Conservation (phyloP, 805 yeast genomes). For the Wickerhamiella hasegawae region DNA sequence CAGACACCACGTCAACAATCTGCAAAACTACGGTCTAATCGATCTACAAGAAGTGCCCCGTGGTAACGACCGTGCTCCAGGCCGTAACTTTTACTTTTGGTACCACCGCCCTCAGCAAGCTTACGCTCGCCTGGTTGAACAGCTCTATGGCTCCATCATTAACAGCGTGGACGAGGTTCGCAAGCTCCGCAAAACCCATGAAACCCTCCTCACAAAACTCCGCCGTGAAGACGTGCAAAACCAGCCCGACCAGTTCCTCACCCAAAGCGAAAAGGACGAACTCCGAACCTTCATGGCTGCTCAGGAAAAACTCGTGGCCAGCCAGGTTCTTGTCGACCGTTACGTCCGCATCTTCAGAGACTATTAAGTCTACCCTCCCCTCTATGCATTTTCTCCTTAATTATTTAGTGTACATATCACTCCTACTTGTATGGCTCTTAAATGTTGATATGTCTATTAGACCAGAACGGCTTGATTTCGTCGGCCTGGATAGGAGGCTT, state of each 20-base stretch:
- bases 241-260: constrained; percentile 53
- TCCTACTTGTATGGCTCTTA: constrained; percentile 4
- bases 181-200: constrained; percentile 37
- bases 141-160: constrained; percentile 34
- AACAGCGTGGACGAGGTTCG: constrained; percentile 22
- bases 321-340: constrained; percentile 21
- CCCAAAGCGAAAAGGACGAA: constrained; percentile 62
- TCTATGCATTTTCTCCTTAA: background rate
- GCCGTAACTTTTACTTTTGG: constrained; percentile 72
- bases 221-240: constrained; percentile 85
- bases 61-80: constrained; percentile 80
- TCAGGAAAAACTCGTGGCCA: constrained; percentile 22
- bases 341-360: constrained; percentile 25
- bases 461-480: constrained; percentile 24
- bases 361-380: constrained; percentile 14
- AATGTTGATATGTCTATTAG: constrained; percentile 16
- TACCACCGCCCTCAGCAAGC: constrained; percentile 45
- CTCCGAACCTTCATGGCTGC: constrained; percentile 32
- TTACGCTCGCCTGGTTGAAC: constrained; percentile 31
- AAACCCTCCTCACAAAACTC: constrained; percentile 58
- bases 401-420: background rate
- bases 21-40: constrained; percentile 53
- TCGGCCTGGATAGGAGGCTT: constrained; percentile 43
- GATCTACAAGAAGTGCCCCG: constrained; percentile 91
- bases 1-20: constrained; percentile 48